Percentiles rank a stretch among this genome's conserved stretches.
These are phyloP conservation scores for Neopestalotiopsis sp. DNA, from an alignment of 2,329 filamentous ascomycete genomes.

Conservation along the genomic window DNA sequence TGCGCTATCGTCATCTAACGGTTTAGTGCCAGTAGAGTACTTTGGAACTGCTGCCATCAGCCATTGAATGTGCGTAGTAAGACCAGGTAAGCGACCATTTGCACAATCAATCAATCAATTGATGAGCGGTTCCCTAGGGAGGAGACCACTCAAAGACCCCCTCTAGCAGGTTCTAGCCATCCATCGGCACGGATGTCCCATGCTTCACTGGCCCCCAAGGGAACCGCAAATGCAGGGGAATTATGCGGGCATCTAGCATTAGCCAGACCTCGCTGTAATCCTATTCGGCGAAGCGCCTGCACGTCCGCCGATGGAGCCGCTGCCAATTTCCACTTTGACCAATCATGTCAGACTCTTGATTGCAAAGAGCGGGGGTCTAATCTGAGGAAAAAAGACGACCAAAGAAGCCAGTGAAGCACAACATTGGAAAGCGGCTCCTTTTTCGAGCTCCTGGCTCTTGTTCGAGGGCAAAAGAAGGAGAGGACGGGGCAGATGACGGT, in stretches of 20 bases:
- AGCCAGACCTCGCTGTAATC: conserved; percentile 29
- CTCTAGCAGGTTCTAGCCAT: conserved; percentile 14
- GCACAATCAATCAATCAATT: background rate
- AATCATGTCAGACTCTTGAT: background rate
- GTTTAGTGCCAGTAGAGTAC: background rate
- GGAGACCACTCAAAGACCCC: background rate
- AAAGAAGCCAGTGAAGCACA: no score
- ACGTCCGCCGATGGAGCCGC: conserved; percentile 17
- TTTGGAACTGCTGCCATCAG: no score
- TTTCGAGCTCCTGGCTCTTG: background rate
- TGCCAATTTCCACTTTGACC: conserved; percentile 13
- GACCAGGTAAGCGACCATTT: background rate
- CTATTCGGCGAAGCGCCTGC: conserved; percentile 28
- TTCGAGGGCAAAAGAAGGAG: background rate
- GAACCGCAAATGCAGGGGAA: conserved; percentile 4
- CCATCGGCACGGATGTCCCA: conserved; percentile 23
- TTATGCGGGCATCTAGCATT: background rate
- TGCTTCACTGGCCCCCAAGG: background rate
- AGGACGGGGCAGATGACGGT: background rate
- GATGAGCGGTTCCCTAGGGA: background rate
- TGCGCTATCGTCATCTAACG: background rate
- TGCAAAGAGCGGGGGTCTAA: conserved; percentile 12
- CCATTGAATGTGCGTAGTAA: background rate
- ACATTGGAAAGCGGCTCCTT: background rate
- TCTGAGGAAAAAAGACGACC: conserved; percentile 4